Percentiles rank a stretch among this genome's conserved stretches.
Evolutionary conservation across 495 filamentous ascomycete species (phyloP).

Genomic region (Pyrenopolyporus hunteri): DNA sequence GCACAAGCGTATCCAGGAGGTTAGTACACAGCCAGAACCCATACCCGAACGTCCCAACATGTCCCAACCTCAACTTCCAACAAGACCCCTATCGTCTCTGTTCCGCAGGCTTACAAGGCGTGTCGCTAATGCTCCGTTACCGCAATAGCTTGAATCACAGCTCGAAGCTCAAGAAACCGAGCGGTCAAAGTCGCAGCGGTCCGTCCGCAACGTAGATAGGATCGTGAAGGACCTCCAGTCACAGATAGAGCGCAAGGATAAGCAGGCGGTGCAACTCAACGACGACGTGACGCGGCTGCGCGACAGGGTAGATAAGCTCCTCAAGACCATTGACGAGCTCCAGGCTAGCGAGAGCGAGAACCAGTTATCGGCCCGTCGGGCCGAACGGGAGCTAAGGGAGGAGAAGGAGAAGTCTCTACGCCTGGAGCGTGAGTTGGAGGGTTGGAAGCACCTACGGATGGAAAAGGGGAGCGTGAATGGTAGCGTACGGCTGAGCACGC

Average conservation of each 20-base stretch:
- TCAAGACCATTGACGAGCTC: conserved; percentile 90
- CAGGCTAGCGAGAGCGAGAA: conserved; percentile 82
- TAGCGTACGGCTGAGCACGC: conserved; percentile 46
- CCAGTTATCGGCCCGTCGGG: conserved; percentile 78
- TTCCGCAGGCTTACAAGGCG: conserved; percentile 37
- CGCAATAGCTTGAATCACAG: conserved; percentile 80
- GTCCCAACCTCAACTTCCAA: conserved; percentile 9
- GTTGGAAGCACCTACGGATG: conserved; percentile 75
- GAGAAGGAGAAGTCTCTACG: conserved; percentile 82
- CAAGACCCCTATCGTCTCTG: conserved; percentile 24
- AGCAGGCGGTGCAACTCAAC: conserved; percentile 74
- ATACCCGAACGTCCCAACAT: conserved; percentile 12
- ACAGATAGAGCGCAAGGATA: conserved; percentile 92
- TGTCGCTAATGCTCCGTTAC: conserved; percentile 33
- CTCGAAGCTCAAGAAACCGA: conserved; percentile 84
- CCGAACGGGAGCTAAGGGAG: conserved; percentile 88
- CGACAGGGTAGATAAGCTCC: conserved; percentile 87
- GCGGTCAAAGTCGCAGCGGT: conserved; percentile 78
- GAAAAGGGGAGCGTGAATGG: conserved; percentile 57
- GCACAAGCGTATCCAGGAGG: conserved; percentile 94
- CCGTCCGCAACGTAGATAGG: conserved; percentile 90
- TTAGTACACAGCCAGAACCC: conserved; percentile 52
- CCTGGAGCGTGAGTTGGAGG: conserved; percentile 89
- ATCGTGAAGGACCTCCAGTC: conserved; percentile 91
- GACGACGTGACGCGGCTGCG: conserved; percentile 84